These are phyloP conservation scores for Lichtheimia ornata DNA, from an alignment of 371 early-diverging fungal genomes.

Conservation along the genomic window DNA sequence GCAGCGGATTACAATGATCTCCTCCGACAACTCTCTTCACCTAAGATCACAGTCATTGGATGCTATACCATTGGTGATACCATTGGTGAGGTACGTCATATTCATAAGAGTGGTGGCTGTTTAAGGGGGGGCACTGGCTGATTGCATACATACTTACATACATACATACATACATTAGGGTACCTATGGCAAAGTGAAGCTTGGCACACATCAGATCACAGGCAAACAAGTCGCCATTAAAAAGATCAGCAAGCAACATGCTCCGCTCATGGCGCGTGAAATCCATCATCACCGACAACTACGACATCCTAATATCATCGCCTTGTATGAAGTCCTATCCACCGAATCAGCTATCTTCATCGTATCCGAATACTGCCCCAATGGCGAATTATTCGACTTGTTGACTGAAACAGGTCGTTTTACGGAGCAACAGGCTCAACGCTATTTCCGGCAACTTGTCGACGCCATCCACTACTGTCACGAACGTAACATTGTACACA, in stretches of 20 bases:
- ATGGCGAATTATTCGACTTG: constrained; percentile 79
- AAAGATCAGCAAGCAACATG: constrained; percentile 83
- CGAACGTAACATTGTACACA: constrained; percentile 74
- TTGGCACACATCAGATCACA: constrained; percentile 77
- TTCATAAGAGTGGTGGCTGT: background rate
- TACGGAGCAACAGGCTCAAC: constrained; percentile 54
- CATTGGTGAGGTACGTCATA: constrained; percentile 23
- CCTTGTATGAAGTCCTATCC: constrained; percentile 83
- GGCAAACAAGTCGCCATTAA: constrained; percentile 86
- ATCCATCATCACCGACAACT: constrained; percentile 87
- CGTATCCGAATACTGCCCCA: constrained; percentile 77
- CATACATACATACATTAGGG: constrained; percentile 47
- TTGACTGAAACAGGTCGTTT: constrained; percentile 62
- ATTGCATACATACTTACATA: no score
- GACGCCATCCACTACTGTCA: constrained; percentile 81
- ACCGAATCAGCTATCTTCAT: constrained; percentile 83
- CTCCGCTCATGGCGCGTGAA: constrained; percentile 78
- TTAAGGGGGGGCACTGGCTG: no score
- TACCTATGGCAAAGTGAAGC: constrained; percentile 86
- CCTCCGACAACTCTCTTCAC: constrained; percentile 26
- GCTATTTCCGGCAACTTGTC: constrained; percentile 74
- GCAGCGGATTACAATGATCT: constrained; percentile 34
- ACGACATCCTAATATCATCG: constrained; percentile 82
- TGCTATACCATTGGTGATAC: constrained; percentile 27
- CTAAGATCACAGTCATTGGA: constrained; percentile 26